A percentile compares a stretch with the other conserved stretches of the same genome.
These are phyloP conservation scores for Dorcoceras hygrometricum DNA, from an alignment of 257 asterid species.

Conservation along the genomic window DNA sequence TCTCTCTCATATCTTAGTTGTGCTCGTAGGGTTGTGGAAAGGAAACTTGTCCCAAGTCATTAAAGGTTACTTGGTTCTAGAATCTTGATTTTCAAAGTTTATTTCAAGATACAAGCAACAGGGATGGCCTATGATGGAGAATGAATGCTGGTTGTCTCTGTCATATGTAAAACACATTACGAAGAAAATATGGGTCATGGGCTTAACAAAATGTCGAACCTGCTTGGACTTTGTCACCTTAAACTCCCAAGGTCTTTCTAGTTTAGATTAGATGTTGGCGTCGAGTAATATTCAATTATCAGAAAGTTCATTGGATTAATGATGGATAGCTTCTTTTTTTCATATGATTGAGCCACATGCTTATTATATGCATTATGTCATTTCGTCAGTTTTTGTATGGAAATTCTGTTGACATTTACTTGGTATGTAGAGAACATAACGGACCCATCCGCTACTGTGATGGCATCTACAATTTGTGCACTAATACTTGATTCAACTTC, in stretches of 20 bases:
- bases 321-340: neutral
- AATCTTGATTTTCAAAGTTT: neutral
- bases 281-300: neutral
- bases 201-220: neutral
- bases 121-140: neutral
- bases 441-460: conserved; percentile 52
- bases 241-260: neutral
- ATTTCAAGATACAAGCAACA: neutral
- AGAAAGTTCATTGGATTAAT: neutral
- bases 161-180: neutral
- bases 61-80: neutral
- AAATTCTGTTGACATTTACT: conserved; percentile 12
- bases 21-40: neutral
- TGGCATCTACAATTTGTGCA: conserved; percentile 81
- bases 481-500: conserved; percentile 66
- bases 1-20: conserved; percentile 16
- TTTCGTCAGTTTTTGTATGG: conserved; percentile 6
- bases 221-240: neutral
- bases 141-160: neutral
- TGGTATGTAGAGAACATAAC: conserved; percentile 34
- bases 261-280: neutral
- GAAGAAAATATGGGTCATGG: neutral
- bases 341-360: conserved; percentile 4
- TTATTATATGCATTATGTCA: conserved; percentile 2
- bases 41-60: neutral